Percentiles rank a stretch among this genome's conserved stretches.
phyloP scores from a whole-genome alignment of 2,329 filamentous ascomycete genomes.

The Aspergillus felis region DNA sequence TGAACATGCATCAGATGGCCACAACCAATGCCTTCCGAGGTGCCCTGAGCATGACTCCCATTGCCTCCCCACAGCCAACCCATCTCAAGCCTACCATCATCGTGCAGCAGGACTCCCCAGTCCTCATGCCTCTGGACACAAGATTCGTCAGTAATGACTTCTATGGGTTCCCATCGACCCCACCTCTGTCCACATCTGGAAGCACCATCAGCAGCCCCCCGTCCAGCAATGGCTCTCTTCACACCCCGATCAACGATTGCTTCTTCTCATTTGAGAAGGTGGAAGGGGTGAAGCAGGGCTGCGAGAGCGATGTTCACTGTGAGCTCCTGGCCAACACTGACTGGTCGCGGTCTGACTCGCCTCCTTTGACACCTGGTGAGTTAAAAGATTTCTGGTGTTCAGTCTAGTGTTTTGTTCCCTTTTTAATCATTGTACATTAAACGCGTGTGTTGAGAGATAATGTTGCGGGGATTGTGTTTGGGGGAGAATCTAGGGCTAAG shows the following conservation, averaged over 20 bases:
- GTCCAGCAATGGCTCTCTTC: constrained; percentile 69
- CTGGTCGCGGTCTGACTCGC: constrained; percentile 73
- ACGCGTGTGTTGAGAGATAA: neutral
- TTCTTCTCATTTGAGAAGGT: constrained; percentile 69
- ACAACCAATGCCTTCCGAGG: constrained; percentile 41
- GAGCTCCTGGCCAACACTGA: constrained; percentile 71
- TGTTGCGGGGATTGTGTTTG: neutral
- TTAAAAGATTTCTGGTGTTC: constrained; percentile 20
- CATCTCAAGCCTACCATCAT: constrained; percentile 72
- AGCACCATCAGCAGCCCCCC: constrained; percentile 83
- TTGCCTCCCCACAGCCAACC: constrained; percentile 69
- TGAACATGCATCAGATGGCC: constrained; percentile 44
- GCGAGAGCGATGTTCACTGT: constrained; percentile 65
- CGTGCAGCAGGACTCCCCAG: constrained; percentile 54
- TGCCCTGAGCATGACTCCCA: constrained; percentile 56
- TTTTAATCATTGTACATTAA: neutral
- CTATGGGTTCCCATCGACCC: constrained; percentile 77
- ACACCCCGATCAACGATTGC: constrained; percentile 77
- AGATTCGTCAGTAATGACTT: constrained; percentile 61
- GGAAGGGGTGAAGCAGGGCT: constrained; percentile 65
- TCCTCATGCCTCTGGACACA: constrained; percentile 65
- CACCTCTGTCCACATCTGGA: constrained; percentile 77
- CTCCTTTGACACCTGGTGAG: constrained; percentile 88
- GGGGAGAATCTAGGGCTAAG: constrained; percentile 13
- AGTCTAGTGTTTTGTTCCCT: neutral